Conservation (phyloP, 2,329 filamentous ascomycete genomes). For the Xylariaceae sp. region DNA sequence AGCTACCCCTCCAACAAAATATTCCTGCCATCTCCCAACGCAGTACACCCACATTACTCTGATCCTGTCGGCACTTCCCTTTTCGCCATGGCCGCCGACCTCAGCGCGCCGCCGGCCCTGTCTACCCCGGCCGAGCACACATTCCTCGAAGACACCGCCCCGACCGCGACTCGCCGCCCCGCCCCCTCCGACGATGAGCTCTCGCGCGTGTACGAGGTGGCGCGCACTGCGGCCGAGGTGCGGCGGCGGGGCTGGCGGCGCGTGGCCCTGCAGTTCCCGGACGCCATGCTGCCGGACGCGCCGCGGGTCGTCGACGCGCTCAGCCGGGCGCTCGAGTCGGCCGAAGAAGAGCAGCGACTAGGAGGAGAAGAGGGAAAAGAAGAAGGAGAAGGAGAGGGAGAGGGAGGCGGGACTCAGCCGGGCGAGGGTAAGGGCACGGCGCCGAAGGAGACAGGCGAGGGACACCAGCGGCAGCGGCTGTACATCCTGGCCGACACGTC, state of each 20-base stretch:
- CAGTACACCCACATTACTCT: too few relatives aligned
- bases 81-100: conserved; percentile 36
- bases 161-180: conserved; percentile 22
- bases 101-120: conserved; percentile 49
- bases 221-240: conserved; percentile 70
- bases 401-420: conserved; percentile 2
- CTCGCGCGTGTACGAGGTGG: conserved; percentile 73
- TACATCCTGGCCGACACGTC: conserved; percentile 93
- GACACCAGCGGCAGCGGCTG: conserved; percentile 35
- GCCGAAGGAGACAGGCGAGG: conserved; percentile 1
- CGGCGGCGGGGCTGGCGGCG: conserved; percentile 61
- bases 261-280: conserved; percentile 91
- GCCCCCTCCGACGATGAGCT: conserved; percentile 58
- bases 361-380: neutral
- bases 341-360: conserved; percentile 3
- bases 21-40: too few relatives aligned
- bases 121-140: conserved; percentile 54
- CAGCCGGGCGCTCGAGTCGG: conserved; percentile 23
- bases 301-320: conserved; percentile 68
- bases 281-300: conserved; percentile 83
- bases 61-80: too few relatives aligned
- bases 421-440: neutral
- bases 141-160: conserved; percentile 43
- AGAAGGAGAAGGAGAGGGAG: conserved; percentile 4
- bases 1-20: too few relatives aligned